Evolutionary conservation across 768 basidiomycete genomes (phyloP), one percentile per base, ranked within the genome.

Genomic region (Heimioporus sp.): DNA sequence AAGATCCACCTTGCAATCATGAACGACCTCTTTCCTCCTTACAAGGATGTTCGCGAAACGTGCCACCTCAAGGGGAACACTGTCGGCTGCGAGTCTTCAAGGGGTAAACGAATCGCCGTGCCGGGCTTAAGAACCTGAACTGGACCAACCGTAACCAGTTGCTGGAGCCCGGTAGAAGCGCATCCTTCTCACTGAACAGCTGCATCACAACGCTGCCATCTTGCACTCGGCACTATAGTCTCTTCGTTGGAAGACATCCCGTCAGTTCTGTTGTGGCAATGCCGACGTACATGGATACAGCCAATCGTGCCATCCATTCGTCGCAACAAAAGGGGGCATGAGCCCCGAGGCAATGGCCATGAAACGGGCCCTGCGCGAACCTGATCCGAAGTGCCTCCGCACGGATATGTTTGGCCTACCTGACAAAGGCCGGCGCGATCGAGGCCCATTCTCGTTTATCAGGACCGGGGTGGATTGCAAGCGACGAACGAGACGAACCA

Each of bases 391-490:
- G 21, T 5, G 5, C 2, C 21, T 24, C 21, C 2, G 91, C 9
- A 71, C 72, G 34, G 71, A n/a, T n/a, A 71, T 76, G 1, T 70
- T 83, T 32, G 73, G 79, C 49, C 74, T 86, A 28, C 86, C 82
- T 1, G 86, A 87, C 61, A 72, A 80, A 62, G 80, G 88, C 63
- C 76, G 79, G 2, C 80, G 82, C 35, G 69, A 69, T 32, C 69
- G 81, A 34, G 69, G 80, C 21, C 81, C 90, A 51, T 92, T 96
- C 65, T 69, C 97, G 24, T 99, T 71, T 98, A 24, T 65, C 92
- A 95, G 62, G 95, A 99, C 64, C 97, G 98, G 60, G 94, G 94
- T 12, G 97, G 97, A 0, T 65, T 96, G 41, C 80, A 88, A 32
- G 92, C 94, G 32, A 97, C 96, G 16, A 84, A 95, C 67, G 95